Conservation (phyloP, 768 basidiomycete genomes). For the Rhodosporidiobolus sp. region DNA sequence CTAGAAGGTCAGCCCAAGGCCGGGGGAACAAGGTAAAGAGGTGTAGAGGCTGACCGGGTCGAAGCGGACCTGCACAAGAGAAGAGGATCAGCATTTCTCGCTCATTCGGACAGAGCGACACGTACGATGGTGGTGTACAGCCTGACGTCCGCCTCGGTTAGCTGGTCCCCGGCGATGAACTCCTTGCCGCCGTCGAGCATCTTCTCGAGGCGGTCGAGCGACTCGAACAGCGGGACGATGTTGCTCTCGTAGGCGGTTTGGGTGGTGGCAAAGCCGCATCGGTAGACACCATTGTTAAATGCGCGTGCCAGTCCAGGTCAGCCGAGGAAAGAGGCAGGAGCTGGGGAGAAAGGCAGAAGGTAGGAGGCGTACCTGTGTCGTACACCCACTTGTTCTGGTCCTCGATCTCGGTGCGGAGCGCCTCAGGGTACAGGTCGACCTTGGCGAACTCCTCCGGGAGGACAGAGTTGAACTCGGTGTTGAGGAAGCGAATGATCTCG, state of each 20-base stretch:
- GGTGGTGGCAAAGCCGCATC: slow-evolving; percentile 74
- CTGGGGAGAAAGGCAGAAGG: too few relatives aligned
- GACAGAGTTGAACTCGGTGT: slow-evolving; percentile 64
- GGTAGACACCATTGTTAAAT: slow-evolving; percentile 48
- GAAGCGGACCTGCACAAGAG: slow-evolving; percentile 65
- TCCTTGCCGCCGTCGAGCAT: slow-evolving; percentile 68
- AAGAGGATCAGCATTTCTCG: too few relatives aligned
- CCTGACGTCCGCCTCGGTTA: slow-evolving; percentile 67
- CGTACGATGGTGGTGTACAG: slow-evolving; percentile 90
- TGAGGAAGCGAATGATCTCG: slow-evolving; percentile 93
- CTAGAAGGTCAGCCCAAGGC: not conserved
- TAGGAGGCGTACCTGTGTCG: slow-evolving; percentile 61
- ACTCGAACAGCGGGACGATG: slow-evolving; percentile 69
- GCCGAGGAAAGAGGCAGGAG: not conserved
- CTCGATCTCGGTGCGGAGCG: slow-evolving; percentile 72
- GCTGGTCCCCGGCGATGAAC: slow-evolving; percentile 73
- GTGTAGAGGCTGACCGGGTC: slow-evolving; percentile 54
- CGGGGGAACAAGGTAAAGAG: not conserved
- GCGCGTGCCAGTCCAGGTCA: not conserved
- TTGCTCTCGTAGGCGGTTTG: slow-evolving; percentile 77
- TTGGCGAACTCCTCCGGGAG: slow-evolving; percentile 60
- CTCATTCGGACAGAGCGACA: slow-evolving; percentile 1
- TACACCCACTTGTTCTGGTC: slow-evolving; percentile 77
- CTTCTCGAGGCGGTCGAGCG: slow-evolving; percentile 76
- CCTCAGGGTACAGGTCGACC: slow-evolving; percentile 72